Conservation (phyloP, 371 early-diverging fungal species). For the Mortierella sp. region DNA sequence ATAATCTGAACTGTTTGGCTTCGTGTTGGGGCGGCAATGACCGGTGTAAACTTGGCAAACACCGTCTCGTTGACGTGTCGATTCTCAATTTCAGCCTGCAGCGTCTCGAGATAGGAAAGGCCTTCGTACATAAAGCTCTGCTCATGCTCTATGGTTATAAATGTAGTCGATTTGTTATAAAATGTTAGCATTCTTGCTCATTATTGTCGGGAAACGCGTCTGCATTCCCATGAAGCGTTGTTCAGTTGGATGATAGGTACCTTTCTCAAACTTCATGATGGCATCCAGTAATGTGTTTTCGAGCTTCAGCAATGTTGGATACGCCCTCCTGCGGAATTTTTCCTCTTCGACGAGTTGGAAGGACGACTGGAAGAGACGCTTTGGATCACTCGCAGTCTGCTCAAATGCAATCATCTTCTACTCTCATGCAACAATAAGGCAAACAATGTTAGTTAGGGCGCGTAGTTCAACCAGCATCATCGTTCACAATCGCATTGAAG, state of each 20-base stretch:
- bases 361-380: constrained; percentile 83
- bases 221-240: neutral
- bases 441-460: neutral
- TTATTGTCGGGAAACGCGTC: neutral
- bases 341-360: constrained; percentile 91
- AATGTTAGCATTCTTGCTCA: neutral
- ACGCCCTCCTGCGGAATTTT: constrained; percentile 87
- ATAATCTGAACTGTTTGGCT: constrained; percentile 48
- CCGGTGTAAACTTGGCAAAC: constrained; percentile 73
- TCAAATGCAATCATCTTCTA: constrained; percentile 90
- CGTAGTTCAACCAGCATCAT: neutral
- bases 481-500: neutral
- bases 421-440: constrained; percentile 1
- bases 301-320: constrained; percentile 82
- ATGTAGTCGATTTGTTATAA: neutral
- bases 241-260: constrained; percentile 30
- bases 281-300: constrained; percentile 77
- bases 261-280: constrained; percentile 66
- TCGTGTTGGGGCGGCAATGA: constrained; percentile 56
- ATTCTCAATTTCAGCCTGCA: constrained; percentile 69
- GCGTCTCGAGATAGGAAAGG: constrained; percentile 65
- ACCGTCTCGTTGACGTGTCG: constrained; percentile 79
- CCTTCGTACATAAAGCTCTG: constrained; percentile 70
- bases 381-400: constrained; percentile 88
- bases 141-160: constrained; percentile 43